Conservation (phyloP, 345 rosid species). For the Camelina sativa region DNA sequence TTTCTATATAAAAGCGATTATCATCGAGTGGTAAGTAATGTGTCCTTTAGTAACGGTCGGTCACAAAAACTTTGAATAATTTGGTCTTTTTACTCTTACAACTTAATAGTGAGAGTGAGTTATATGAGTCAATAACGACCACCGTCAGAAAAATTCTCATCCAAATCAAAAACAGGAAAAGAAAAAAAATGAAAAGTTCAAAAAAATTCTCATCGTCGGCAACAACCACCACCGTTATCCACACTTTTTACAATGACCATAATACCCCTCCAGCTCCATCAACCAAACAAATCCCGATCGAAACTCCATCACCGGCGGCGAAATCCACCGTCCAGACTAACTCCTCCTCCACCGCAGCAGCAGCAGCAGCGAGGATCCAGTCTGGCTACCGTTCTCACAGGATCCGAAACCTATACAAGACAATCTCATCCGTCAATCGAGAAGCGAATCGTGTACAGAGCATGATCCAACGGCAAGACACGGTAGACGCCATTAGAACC, state of each 20-base stretch:
- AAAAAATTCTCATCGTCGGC: slow-evolving; percentile 46
- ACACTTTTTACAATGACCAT: slow-evolving; percentile 48
- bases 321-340: slow-evolving; percentile 37
- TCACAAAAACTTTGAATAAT: slow-evolving; percentile 6
- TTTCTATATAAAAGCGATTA: slow-evolving; percentile 14
- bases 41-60: slow-evolving; percentile 39
- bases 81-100: not conserved
- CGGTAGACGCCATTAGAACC: slow-evolving; percentile 74
- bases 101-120: not conserved
- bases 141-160: slow-evolving; percentile 22
- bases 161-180: not conserved
- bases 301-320: slow-evolving; percentile 33
- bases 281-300: slow-evolving; percentile 47
- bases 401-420: slow-evolving; percentile 62
- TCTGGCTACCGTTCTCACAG: slow-evolving; percentile 64
- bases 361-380: slow-evolving; percentile 78
- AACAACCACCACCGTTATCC: slow-evolving; percentile 51
- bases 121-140: slow-evolving; percentile 4
- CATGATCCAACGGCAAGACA: slow-evolving; percentile 81
- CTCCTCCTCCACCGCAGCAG: slow-evolving; percentile 55
- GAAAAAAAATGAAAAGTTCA: slow-evolving; percentile 46
- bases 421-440: slow-evolving; percentile 55
- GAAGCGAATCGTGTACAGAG: slow-evolving; percentile 65
- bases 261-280: slow-evolving; percentile 38
- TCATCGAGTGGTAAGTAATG: slow-evolving; percentile 22